These are phyloP conservation scores for Exophiala oligosperma DNA, from an alignment of 2,329 filamentous ascomycete genomes.

Conservation along the genomic window DNA sequence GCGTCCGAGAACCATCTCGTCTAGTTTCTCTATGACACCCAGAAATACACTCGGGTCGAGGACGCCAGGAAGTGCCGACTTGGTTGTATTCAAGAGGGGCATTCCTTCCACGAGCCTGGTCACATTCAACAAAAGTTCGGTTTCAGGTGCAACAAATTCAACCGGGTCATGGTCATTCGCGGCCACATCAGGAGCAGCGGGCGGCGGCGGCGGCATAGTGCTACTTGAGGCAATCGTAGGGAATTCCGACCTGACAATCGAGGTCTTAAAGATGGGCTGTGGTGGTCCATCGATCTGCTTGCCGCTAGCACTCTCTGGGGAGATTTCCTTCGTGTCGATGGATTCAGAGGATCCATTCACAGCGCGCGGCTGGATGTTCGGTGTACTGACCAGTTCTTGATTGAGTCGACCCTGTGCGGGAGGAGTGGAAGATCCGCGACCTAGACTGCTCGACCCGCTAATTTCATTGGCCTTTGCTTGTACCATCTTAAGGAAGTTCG, in stretches of 20 bases:
- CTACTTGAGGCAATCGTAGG: background rate
- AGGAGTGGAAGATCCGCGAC: no score
- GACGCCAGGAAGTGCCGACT: background rate
- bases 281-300: background rate
- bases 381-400: slow-evolving; percentile 14
- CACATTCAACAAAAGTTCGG: slow-evolving; percentile 11
- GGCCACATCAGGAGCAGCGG: background rate
- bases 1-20: slow-evolving; percentile 18
- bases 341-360: slow-evolving; percentile 8
- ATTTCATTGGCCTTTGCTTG: background rate
- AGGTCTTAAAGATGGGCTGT: background rate
- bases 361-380: slow-evolving; percentile 14
- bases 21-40: slow-evolving; percentile 15
- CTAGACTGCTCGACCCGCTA: no score
- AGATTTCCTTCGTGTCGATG: slow-evolving; percentile 4
- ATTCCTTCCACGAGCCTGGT: slow-evolving; percentile 13
- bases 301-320: background rate
- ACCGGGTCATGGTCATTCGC: background rate
- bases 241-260: background rate
- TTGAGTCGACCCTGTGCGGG: slow-evolving; percentile 1
- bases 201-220: background rate
- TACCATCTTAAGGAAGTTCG: background rate
- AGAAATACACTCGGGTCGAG: slow-evolving; percentile 7
- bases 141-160: slow-evolving; percentile 7
- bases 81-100: background rate